Base-by-base conservation (phyloP, 768 basidiomycete species). In the Auricularia sp. region DNA sequence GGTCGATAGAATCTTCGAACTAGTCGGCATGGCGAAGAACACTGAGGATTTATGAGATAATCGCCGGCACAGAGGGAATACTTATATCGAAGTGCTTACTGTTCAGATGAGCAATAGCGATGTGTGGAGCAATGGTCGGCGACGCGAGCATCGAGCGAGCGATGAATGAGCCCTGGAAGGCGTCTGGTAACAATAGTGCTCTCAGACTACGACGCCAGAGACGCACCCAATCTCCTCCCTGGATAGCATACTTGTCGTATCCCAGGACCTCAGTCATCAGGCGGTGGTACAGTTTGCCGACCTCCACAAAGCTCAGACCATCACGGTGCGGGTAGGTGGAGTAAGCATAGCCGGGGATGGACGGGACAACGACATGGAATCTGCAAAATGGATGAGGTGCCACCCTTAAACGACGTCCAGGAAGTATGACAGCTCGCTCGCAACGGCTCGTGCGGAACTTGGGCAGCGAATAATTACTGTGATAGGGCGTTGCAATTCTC, bases 171-270 rank as follows among this genome's bases (percentile, higher is more conserved):
- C 47, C 47, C 47, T 51, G 39, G 7, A 39, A 13, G 7, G 8
- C 7, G 3, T 8, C 13, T 39, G 7, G 13, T 39, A 2, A 39
- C 37, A 6, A 24, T 24, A 24, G 24, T 24, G 24, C 24, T 24
- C 24, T 24, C 24, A 24, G 24, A 24, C 24, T 24, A 24, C 24
- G 24, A 24, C 24, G 37, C 37, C 6, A 7, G 39, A 13, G 7
- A 39, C 65, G 37, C 37, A 69, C 68, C 68, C 68, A 69, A 54
- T 69, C 68, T 37, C 68, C 68, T 16, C 68, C 68, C 56, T 69
- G 68, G 21, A 54, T 65, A 33, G 51, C 42, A 54, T 69, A 69
- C 29, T 62, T 67, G 54, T 65, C 29, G 63, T 69, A 69, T 1
- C 65, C 65, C 13, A 69, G 65, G 4, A 69, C 67, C 14, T 67